Base-by-base conservation (phyloP, 169 alveolate species). In the Cryptosporidium muris region DNA sequence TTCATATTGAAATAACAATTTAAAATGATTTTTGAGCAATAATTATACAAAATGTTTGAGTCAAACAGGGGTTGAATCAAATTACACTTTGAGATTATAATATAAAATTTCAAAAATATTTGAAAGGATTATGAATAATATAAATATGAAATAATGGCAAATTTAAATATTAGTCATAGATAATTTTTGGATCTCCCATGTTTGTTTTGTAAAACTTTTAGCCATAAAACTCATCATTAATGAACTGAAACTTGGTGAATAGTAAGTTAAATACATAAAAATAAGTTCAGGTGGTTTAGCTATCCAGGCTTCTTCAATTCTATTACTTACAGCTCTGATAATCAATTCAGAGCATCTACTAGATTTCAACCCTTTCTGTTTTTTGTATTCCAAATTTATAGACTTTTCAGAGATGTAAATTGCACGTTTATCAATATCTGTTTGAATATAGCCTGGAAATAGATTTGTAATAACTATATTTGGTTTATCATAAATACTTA, bases 121-220 rank as follows among this genome's bases (percentile, higher is more conserved):
- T 25, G 25, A 25, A 25, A 25, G 25, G 25, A 25, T 25, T 25
- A 25, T 25, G 25, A 25, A 25, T 25, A 25, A 25, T 25, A 25
- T 25, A 25, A 25, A 25, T 25, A 25, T 25, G 0, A 25, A 25
- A 25, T 25, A 25, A 25, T 25, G 25, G 25, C 0, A 25, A 25
- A 25, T 25, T 25, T 47, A 64, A 25, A 25, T 25, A 25, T 25
- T 25, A 25, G 25, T 25, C 25, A 25, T 25, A 25, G 25, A 25
- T 45, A 68, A 74, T 42, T 74, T 74, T 62, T 74, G 74, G 36
- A 74, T 40, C 43, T 74, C 68, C 85, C 85, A 74, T 58, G 60
- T 49, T 16, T 74, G 36, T 3, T 58, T 63, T 40, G 49, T 48
- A 43, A 74, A 74, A 58, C 49, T 45, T 48, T 25, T 54, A 40